Evolutionary conservation across 148 eudicot species (phyloP), one percentile per base, ranked within the genome.

Genomic region (Simmondsia chinensis): DNA sequence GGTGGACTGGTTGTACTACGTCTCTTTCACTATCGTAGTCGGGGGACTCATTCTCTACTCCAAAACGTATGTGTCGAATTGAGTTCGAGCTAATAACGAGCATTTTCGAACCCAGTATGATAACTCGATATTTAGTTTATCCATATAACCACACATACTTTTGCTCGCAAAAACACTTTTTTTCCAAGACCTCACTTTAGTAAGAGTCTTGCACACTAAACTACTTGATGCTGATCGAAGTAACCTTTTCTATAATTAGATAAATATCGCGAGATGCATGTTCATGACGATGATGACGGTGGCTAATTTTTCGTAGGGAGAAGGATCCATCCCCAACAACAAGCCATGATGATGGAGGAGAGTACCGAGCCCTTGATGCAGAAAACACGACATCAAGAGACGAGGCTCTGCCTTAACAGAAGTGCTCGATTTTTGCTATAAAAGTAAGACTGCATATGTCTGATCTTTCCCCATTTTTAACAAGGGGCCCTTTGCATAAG

Each of bases 1-100:
- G 97, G 97, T 88, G 50, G 76, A 78, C 46, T 84, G 91, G 95
- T 48, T 84, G 20, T 88, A 76, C 63, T 88, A 71, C 41, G 19
- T 80, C 28, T 87, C 95, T 9, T 88, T 80, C 49, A 58, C 56
- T 13, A 44, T 71, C 15, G 97, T 84, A 9, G 84, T 56, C 15
- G 29, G 73, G 27, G 97, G 97, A 22, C 82, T 88, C 2, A 25
- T 80, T 48, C 64, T 78, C 23, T 88, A 88, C 57, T 77, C 91
- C 4, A 66, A 48, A 75, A 51, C 41, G 97, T 84, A 75, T 12
- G 71, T 54, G 3, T 19, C 17, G 20, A 48, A n/a, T n/a, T n/a
- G n/a, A n/a, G n/a, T n/a, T n/a, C n/a, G n/a, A n/a, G n/a, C n/a
- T n/a, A n/a, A n/a, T n/a, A n/a, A n/a, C n/a, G n/a, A n/a, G n/a